A percentile compares a stretch with the other conserved stretches of the same genome.
phyloP scores from a whole-genome alignment of 371 early-diverging fungal genomes.

The Mortierella sp. region DNA sequence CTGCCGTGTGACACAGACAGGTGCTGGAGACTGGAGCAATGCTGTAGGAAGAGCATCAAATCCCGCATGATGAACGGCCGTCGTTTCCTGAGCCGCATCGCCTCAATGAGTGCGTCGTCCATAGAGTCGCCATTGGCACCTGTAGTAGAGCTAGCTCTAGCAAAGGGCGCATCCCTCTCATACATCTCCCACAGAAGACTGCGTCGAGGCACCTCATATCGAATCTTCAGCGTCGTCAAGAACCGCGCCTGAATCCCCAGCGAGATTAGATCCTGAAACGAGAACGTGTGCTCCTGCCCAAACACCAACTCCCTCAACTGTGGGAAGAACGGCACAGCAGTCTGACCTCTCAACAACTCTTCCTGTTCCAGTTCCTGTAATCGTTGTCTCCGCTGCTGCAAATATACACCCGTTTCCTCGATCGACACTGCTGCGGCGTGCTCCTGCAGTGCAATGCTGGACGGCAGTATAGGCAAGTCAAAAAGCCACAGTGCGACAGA shows the following conservation, averaged over 20 bases:
- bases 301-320: neutral
- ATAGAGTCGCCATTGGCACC: neutral
- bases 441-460: neutral
- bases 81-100: neutral
- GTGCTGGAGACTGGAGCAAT: neutral
- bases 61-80: neutral
- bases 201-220: too few species aligned
- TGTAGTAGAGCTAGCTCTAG: neutral
- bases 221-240: constrained; percentile 17
- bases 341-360: neutral
- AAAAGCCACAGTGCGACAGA: too few species aligned
- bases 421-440: too few species aligned
- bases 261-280: constrained; percentile 20
- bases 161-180: neutral
- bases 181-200: neutral
- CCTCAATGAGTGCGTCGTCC: neutral
- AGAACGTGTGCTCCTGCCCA: neutral
- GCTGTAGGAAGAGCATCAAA: neutral
- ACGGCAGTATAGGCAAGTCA: neutral
- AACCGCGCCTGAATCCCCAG: constrained; percentile 1
- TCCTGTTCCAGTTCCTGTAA: neutral
- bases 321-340: constrained; percentile 4
- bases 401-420: neutral
- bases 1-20: neutral
- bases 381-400: neutral